Percentiles rank a stretch among this genome's conserved stretches.
Evolutionary conservation across 2,329 filamentous ascomycete species (phyloP).

Genomic region (Knoxdaviesia capensis): DNA sequence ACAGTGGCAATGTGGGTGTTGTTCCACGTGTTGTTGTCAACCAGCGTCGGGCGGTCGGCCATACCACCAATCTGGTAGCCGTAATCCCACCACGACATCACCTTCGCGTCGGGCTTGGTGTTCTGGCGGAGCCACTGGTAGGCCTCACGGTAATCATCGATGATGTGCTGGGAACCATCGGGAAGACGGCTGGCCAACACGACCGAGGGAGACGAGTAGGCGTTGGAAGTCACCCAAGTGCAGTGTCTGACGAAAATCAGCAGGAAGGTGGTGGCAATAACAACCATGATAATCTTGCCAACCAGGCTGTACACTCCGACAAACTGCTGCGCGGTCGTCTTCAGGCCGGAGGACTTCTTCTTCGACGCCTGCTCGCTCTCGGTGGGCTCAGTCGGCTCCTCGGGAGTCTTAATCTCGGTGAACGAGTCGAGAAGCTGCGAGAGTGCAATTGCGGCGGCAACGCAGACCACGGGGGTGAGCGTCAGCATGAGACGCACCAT

Average conservation of each 20-base stretch:
- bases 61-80: slow-evolving; percentile 99
- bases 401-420: slow-evolving; percentile 44
- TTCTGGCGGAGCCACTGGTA: slow-evolving; percentile 99
- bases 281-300: slow-evolving; percentile 63
- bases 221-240: slow-evolving; percentile 98
- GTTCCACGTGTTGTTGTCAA: slow-evolving; percentile 99
- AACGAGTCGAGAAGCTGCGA: slow-evolving; percentile 83
- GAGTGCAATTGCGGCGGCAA: slow-evolving; percentile 72
- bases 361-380: slow-evolving; percentile 36
- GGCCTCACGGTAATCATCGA: slow-evolving; percentile 96
- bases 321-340: slow-evolving; percentile 49
- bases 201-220: slow-evolving; percentile 94
- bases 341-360: slow-evolving; percentile 38
- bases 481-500: slow-evolving; percentile 99
- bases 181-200: slow-evolving; percentile 82
- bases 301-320: slow-evolving; percentile 68
- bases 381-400: slow-evolving; percentile 17
- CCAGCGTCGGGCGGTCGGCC: slow-evolving; percentile 89
- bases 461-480: slow-evolving; percentile 86
- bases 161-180: slow-evolving; percentile 93
- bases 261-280: slow-evolving; percentile 56
- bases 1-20: slow-evolving; percentile 99
- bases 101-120: slow-evolving; percentile 82
- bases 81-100: slow-evolving; percentile 99
- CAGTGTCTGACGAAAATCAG: slow-evolving; percentile 92